Evolutionary conservation across 116 monocot genomes (phyloP).

Genomic region (Iris pallida): DNA sequence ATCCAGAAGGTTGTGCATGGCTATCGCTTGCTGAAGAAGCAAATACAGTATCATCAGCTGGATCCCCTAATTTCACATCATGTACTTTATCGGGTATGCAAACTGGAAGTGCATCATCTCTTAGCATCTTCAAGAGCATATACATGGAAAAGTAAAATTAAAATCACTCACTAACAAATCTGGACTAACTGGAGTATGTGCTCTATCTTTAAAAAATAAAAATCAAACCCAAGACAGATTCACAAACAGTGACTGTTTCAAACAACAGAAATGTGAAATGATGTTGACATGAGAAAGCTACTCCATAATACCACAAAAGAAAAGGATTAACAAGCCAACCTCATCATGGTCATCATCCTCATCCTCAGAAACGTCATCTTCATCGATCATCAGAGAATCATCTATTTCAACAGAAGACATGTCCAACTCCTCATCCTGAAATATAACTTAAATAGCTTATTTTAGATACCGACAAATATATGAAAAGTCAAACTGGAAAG

Average conservation of each 20-base stretch:
- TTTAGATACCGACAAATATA: too few species aligned
- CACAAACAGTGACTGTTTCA: too few species aligned
- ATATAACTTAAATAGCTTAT: slow-evolving; percentile 1
- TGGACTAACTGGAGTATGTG: not conserved
- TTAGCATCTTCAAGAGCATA: too few species aligned
- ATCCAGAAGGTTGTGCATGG: slow-evolving; percentile 51
- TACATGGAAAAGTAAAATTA: not conserved
- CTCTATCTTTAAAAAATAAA: too few species aligned
- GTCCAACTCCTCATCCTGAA: slow-evolving; percentile 85
- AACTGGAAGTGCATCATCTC: slow-evolving; percentile 74
- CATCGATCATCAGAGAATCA: slow-evolving; percentile 88
- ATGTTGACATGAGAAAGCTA: not conserved
- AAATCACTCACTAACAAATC: too few species aligned
- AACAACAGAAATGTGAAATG: too few species aligned
- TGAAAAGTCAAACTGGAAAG: too few species aligned
- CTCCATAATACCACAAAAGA: slow-evolving; percentile 1
- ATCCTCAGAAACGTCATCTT: slow-evolving; percentile 91
- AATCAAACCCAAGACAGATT: too few species aligned
- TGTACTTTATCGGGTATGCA: slow-evolving; percentile 79
- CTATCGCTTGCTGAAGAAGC: slow-evolving; percentile 51
- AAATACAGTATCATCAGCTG: slow-evolving; percentile 52
- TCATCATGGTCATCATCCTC: slow-evolving; percentile 90
- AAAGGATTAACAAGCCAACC: slow-evolving; percentile 19
- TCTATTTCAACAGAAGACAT: slow-evolving; percentile 85
- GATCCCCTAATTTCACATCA: slow-evolving; percentile 89